Conservation (phyloP, 75 land plant genomes). For the Sequoiadendron giganteum region DNA sequence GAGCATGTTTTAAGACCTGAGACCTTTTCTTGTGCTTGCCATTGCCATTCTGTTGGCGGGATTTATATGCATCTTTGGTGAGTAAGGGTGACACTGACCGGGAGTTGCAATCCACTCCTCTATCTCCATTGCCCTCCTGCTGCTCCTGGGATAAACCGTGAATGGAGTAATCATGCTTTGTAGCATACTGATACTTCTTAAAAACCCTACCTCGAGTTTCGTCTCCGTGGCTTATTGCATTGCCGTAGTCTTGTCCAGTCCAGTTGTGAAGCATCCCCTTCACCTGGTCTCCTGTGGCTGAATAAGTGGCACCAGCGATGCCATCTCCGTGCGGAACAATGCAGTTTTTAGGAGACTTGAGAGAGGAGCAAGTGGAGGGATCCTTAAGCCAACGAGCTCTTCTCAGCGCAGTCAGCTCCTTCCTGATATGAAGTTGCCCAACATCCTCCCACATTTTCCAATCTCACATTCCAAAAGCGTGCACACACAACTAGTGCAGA, state of each 20-base stretch:
- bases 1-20: slow-evolving; percentile 21
- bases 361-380: slow-evolving; percentile 62
- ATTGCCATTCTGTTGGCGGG: neutral
- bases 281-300: neutral
- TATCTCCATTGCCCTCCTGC: slow-evolving; percentile 13
- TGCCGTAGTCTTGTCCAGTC: neutral
- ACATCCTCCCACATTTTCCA: neutral
- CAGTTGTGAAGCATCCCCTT: neutral
- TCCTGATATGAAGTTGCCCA: slow-evolving; percentile 54
- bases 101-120: slow-evolving; percentile 13
- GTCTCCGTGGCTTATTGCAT: neutral
- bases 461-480: too few relatives aligned
- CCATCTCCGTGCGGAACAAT: neutral
- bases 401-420: slow-evolving; percentile 55
- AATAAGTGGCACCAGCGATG: slow-evolving; percentile 3
- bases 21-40: slow-evolving; percentile 17
- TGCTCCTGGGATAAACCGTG: slow-evolving; percentile 10
- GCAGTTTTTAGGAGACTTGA: slow-evolving; percentile 44
- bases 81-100: slow-evolving; percentile 21
- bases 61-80: slow-evolving; percentile 8
- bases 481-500: too few relatives aligned
- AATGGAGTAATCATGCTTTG: neutral
- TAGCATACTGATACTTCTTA: neutral
- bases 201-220: neutral
- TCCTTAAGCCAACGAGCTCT: slow-evolving; percentile 51